Percentiles rank a stretch among this genome's conserved stretches.
Evolutionary conservation across 345 rosid genomes (phyloP).

Genomic region (Erucastrum elatum): DNA sequence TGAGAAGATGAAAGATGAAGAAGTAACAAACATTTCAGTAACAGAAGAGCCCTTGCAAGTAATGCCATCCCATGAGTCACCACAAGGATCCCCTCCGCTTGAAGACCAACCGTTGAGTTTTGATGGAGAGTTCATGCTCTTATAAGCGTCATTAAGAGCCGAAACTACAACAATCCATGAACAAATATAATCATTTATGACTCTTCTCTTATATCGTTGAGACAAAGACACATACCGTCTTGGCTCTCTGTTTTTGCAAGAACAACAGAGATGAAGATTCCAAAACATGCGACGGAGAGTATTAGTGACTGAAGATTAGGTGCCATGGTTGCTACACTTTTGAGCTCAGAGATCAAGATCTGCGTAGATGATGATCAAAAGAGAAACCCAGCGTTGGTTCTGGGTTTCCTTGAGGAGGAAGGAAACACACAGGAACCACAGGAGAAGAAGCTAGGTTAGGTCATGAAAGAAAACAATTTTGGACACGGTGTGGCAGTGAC

Average conservation of each 20-base stretch:
- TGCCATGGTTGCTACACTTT: conserved; percentile 28
- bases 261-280: conserved; percentile 36
- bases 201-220: not conserved
- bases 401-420: conserved; percentile 37
- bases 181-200: not conserved
- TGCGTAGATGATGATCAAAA: conserved; percentile 20
- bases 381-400: conserved; percentile 36
- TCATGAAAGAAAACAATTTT: conserved; percentile 22
- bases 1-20: conserved; percentile 4
- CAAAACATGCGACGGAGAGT: conserved; percentile 42
- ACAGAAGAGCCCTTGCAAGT: conserved; percentile 78
- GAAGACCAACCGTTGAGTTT: conserved; percentile 68
- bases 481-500: conserved; percentile 29
- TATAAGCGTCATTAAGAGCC: conserved; percentile 82
- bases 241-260: conserved; percentile 57
- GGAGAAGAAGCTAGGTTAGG: conserved; percentile 27
- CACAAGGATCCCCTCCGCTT: conserved; percentile 91
- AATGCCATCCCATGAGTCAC: conserved; percentile 83
- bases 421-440: conserved; percentile 39
- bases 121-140: conserved; percentile 79
- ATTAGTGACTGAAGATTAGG: not conserved
- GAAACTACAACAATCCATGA: conserved; percentile 48
- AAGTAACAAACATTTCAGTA: conserved; percentile 58
- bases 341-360: not conserved
- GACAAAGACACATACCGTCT: conserved; percentile 46